Conservation (phyloP, 2,329 filamentous ascomycete species). For the Xylariaceae sp. region DNA sequence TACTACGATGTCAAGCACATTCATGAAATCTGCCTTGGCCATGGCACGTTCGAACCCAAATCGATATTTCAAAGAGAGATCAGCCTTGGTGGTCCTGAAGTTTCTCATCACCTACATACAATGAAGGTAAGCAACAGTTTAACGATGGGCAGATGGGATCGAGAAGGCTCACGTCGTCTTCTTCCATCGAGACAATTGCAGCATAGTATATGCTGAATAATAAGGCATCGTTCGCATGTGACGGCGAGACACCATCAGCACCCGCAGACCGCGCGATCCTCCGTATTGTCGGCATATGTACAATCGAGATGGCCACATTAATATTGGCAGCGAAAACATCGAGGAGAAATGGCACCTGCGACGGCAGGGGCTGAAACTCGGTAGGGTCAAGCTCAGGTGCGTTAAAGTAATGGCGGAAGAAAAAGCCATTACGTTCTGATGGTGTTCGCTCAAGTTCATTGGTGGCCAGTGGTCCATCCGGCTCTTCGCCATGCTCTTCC, state of each 20-base stretch:
- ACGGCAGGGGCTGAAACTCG: conserved; percentile 46
- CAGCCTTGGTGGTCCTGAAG: conserved; percentile 36
- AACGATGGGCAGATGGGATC: neutral
- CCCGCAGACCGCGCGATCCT: conserved; percentile 34
- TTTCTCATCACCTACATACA: conserved; percentile 30
- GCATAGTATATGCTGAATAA: conserved; percentile 55
- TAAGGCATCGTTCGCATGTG: conserved; percentile 45
- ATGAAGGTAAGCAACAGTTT: neutral
- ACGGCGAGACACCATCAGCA: conserved; percentile 30
- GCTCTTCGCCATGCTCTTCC: conserved; percentile 33
- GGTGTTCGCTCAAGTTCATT: conserved; percentile 39
- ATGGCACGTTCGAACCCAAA: conserved; percentile 43
- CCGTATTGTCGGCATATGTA: conserved; percentile 42
- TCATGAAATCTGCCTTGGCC: conserved; percentile 44
- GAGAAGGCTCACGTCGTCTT: conserved; percentile 43
- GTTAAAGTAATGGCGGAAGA: conserved; percentile 43
- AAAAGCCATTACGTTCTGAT: conserved; percentile 44
- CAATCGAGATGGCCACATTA: conserved; percentile 38
- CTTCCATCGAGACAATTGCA: conserved; percentile 50
- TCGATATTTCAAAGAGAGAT: conserved; percentile 37
- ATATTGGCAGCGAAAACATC: conserved; percentile 48
- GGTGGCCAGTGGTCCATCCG: conserved; percentile 30
- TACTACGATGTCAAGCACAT: conserved; percentile 44
- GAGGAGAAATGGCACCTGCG: conserved; percentile 49
- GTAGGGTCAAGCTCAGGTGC: conserved; percentile 29